These are phyloP conservation scores for Neolentinus lepideus DNA, from an alignment of 1,284 basidiomycete species.

Conservation along the genomic window DNA sequence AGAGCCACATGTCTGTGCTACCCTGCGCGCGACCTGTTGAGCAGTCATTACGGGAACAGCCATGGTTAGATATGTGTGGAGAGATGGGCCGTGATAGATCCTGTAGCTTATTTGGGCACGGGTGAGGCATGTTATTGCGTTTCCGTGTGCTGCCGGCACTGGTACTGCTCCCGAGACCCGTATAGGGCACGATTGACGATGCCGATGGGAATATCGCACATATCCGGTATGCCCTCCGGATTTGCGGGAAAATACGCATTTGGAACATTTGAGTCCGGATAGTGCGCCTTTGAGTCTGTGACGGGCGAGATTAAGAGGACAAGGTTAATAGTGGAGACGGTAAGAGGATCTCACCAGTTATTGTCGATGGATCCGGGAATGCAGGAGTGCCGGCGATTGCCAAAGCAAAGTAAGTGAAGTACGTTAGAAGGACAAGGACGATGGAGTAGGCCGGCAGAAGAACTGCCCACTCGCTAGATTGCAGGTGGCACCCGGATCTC, in stretches of 20 bases:
- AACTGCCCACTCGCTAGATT: slow-evolving; percentile 74
- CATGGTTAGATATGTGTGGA: neutral
- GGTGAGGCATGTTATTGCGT: neutral
- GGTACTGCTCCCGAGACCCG: slow-evolving; percentile 1
- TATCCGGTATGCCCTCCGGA: slow-evolving; percentile 45
- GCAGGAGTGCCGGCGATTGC: slow-evolving; percentile 66
- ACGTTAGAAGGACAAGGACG: slow-evolving; percentile 67
- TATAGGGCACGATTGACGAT: slow-evolving; percentile 72
- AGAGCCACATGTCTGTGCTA: neutral
- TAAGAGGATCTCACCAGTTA: slow-evolving; percentile 35
- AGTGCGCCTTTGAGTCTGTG: slow-evolving; percentile 46
- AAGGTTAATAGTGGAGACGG: slow-evolving; percentile 1
- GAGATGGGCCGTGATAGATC: neutral
- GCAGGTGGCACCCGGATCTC: neutral
- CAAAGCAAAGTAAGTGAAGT: slow-evolving; percentile 72
- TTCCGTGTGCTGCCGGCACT: neutral
- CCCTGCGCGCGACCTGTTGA: neutral
- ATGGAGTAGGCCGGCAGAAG: slow-evolving; percentile 80
- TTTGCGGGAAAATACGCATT: slow-evolving; percentile 43
- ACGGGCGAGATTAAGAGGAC: neutral
- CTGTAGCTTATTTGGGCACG: neutral
- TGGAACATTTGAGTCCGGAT: slow-evolving; percentile 27
- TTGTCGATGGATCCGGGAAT: slow-evolving; percentile 56
- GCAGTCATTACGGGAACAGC: neutral
- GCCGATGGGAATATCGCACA: slow-evolving; percentile 79